These are phyloP conservation scores for Aquilaria malaccensis DNA, from an alignment of 345 rosid species.

Conservation along the genomic window DNA sequence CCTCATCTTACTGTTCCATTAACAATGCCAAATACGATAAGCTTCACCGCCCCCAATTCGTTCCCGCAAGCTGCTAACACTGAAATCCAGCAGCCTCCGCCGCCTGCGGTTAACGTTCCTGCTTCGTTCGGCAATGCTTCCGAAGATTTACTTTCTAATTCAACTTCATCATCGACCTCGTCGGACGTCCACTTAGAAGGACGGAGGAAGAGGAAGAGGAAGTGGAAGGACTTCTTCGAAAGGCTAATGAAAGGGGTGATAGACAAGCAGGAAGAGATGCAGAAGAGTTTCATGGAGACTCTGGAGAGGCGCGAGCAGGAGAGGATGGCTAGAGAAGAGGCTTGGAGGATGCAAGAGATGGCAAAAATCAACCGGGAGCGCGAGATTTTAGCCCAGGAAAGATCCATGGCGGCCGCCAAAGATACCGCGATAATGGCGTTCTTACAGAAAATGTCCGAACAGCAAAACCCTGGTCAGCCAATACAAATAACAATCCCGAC, in stretches of 20 bases:
- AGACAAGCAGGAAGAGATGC: slow-evolving; percentile 69
- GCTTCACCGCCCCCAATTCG: slow-evolving; percentile 5
- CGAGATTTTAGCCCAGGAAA: slow-evolving; percentile 65
- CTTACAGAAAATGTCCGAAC: slow-evolving; percentile 59
- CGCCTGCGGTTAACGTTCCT: slow-evolving; percentile 13
- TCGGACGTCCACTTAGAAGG: slow-evolving; percentile 47
- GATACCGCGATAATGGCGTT: slow-evolving; percentile 73
- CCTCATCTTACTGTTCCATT: slow-evolving; percentile 30
- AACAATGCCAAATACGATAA: slow-evolving; percentile 5
- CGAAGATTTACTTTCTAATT: slow-evolving; percentile 39
- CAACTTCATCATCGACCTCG: slow-evolving; percentile 62
- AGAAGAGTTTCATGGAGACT: slow-evolving; percentile 62
- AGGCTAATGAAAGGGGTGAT: slow-evolving; percentile 59
- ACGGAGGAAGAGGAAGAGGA: slow-evolving; percentile 33
- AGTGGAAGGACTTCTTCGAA: slow-evolving; percentile 63
- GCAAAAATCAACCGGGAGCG: slow-evolving; percentile 54
- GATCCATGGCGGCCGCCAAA: slow-evolving; percentile 61
- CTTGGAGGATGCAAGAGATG: slow-evolving; percentile 75
- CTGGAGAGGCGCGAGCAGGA: slow-evolving; percentile 70
- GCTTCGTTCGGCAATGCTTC: slow-evolving; percentile 28
- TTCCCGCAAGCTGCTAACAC: slow-evolving; percentile 2
- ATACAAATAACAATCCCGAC: slow-evolving; percentile 15
- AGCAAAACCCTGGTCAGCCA: slow-evolving; percentile 15
- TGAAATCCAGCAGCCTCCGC: slow-evolving; percentile 8
- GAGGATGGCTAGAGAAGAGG: slow-evolving; percentile 57